Evolutionary conservation across 441 rosid species (phyloP).

Genomic region (Hypseocharis bilobata): DNA sequence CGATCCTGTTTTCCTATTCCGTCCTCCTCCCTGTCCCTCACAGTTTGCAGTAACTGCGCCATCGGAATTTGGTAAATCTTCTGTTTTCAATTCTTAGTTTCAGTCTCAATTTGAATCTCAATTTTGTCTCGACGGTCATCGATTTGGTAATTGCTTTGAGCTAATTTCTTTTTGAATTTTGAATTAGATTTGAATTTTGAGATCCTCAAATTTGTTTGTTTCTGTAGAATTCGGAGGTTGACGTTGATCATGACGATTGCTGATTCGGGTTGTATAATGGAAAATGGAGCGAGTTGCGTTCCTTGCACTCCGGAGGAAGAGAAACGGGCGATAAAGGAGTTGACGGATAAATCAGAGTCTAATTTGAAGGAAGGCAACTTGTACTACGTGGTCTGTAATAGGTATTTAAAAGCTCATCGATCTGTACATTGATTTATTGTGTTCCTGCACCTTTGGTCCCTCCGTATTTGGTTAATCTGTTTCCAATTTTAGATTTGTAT

Average conservation of each 20-base stretch:
- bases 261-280: conserved; percentile 42
- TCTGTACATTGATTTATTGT: neutral
- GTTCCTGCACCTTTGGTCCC: too few species aligned
- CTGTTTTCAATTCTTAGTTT: neutral
- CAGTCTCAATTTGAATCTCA: neutral
- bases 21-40: neutral
- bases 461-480: neutral
- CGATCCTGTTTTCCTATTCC: neutral
- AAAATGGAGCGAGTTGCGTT: conserved; percentile 38
- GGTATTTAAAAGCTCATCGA: conserved; percentile 28
- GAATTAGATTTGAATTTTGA: neutral
- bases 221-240: neutral
- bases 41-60: neutral
- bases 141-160: neutral
- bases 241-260: conserved; percentile 40
- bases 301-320: conserved; percentile 59
- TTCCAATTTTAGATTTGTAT: neutral
- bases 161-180: too few species aligned
- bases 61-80: neutral
- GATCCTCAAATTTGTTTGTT: neutral
- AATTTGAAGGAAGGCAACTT: conserved; percentile 59
- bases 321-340: conserved; percentile 46
- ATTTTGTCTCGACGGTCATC: neutral
- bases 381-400: conserved; percentile 58
- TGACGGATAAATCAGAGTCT: conserved; percentile 46